Conservation (phyloP, 1,284 basidiomycete genomes). For the Cutaneotrichosporon dermatis region DNA sequence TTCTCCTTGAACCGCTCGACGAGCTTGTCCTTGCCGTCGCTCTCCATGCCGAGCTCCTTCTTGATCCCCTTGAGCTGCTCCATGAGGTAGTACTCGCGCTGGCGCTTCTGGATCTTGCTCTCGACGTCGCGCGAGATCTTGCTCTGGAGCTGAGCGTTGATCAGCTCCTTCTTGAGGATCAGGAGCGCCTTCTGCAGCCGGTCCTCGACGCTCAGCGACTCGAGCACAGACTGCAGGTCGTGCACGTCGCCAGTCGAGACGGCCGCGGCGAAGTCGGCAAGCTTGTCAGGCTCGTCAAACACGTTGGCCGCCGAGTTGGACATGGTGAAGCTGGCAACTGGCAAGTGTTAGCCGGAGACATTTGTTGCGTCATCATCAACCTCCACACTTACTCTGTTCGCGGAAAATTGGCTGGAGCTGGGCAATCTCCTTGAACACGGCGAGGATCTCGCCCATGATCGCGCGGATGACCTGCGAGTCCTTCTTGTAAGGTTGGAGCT, state of each 20-base stretch:
- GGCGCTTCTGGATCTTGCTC: conserved; percentile 92
- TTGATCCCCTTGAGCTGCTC: conserved; percentile 99
- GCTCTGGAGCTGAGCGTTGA: conserved; percentile 92
- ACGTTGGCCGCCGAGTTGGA: conserved; percentile 94
- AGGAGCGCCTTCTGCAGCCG: conserved; percentile 83
- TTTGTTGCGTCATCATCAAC: neutral
- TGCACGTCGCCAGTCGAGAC: conserved; percentile 86
- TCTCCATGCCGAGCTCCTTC: conserved; percentile 91
- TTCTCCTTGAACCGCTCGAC: conserved; percentile 95
- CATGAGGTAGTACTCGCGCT: conserved; percentile 96
- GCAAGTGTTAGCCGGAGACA: neutral
- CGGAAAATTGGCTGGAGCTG: conserved; percentile 96
- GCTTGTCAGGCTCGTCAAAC: conserved; percentile 96
- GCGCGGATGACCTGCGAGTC: conserved; percentile 92
- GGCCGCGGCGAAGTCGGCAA: conserved; percentile 96
- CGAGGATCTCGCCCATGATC: conserved; percentile 93
- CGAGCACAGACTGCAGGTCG: conserved; percentile 91
- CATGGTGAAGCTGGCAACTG: conserved; percentile 71
- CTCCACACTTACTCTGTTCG: conserved; percentile 63
- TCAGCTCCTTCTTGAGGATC: conserved; percentile 96
- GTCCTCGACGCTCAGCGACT: conserved; percentile 80
- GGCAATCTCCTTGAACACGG: conserved; percentile 98
- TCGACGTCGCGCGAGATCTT: conserved; percentile 95
- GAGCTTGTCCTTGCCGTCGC: conserved; percentile 93
- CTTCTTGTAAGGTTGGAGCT: conserved; percentile 78